Conservation (phyloP, 805 yeast genomes). For the Kluyveromyces wickerhamii region DNA sequence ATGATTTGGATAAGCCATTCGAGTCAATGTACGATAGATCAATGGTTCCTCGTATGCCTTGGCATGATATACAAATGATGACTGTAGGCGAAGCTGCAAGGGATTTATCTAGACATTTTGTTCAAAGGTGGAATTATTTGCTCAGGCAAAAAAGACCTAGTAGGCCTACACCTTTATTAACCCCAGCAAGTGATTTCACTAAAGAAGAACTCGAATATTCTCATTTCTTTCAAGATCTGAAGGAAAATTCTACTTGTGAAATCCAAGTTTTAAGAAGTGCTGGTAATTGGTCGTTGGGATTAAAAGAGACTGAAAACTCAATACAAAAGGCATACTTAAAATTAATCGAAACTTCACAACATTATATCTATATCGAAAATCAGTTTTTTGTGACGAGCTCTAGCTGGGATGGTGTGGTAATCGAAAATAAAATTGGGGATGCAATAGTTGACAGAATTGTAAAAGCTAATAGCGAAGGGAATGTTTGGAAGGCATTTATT, state of each 20-base stretch:
- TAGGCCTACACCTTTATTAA: conserved; percentile 79
- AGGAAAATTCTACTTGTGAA: conserved; percentile 79
- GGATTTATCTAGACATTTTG: conserved; percentile 88
- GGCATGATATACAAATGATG: conserved; percentile 99
- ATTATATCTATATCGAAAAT: conserved; percentile 89
- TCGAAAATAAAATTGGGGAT: conserved; percentile 82
- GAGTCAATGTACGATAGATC: conserved; percentile 87
- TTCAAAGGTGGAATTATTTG: conserved; percentile 94
- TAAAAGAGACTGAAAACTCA: conserved; percentile 76
- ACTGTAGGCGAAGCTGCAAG: conserved; percentile 91
- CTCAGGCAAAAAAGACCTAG: conserved; percentile 92
- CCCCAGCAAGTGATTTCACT: conserved; percentile 87
- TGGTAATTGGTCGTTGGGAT: conserved; percentile 88
- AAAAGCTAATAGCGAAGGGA: conserved; percentile 70
- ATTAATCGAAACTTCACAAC: conserved; percentile 84
- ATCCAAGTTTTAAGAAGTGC: conserved; percentile 84
- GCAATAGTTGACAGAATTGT: conserved; percentile 96
- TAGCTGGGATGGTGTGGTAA: conserved; percentile 70
- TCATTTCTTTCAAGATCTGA: conserved; percentile 32
- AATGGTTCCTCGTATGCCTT: conserved; percentile 88
- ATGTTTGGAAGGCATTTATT: conserved; percentile 82
- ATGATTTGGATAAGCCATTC: conserved; percentile 71
- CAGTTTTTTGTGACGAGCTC: conserved; percentile 94
- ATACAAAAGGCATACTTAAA: conserved; percentile 90
- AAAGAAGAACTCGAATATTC: conserved; percentile 57